These are phyloP conservation scores for Fusarium stilboides DNA, from an alignment of 2,329 filamentous ascomycete species.

Conservation along the genomic window DNA sequence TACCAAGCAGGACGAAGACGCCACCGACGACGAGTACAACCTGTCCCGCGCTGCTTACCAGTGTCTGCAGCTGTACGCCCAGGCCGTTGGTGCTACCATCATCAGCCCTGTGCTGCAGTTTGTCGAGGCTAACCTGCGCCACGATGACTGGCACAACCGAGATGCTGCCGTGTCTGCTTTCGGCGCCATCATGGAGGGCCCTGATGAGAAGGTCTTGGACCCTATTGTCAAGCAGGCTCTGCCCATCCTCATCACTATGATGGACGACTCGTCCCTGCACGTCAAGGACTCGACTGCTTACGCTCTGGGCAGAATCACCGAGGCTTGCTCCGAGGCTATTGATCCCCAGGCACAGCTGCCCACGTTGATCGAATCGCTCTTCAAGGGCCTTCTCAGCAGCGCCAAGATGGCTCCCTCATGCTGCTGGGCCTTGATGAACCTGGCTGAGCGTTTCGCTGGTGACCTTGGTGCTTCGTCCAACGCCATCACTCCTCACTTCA, in stretches of 20 bases:
- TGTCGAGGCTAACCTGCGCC: constrained; percentile 90
- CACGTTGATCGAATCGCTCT: constrained; percentile 87
- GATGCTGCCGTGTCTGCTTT: constrained; percentile 98
- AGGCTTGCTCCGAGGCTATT: constrained; percentile 91
- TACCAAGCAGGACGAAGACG: constrained; percentile 98
- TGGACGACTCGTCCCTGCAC: constrained; percentile 90
- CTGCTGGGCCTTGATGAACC: constrained; percentile 99
- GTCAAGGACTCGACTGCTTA: constrained; percentile 98
- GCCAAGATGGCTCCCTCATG: constrained; percentile 98
- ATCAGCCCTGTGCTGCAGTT: constrained; percentile 90
- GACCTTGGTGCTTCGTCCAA: constrained; percentile 85
- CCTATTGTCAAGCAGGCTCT: constrained; percentile 97
- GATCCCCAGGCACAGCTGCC: constrained; percentile 88
- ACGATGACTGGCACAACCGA: constrained; percentile 93
- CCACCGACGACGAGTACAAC: constrained; percentile 97
- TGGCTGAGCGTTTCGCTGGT: constrained; percentile 94
- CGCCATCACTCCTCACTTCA: constrained; percentile 91
- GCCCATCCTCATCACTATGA: constrained; percentile 89
- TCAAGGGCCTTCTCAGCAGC: constrained; percentile 89
- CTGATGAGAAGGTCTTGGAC: constrained; percentile 91
- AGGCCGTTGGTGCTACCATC: constrained; percentile 88
- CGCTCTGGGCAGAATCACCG: constrained; percentile 94
- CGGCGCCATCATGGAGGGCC: constrained; percentile 98
- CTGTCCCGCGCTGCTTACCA: constrained; percentile 95
- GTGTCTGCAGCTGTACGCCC: constrained; percentile 94